Evolutionary conservation across 1,139 yeast species (phyloP), one percentile per base, ranked within the genome.

Genomic region (Lodderomyces jiufengensis): DNA sequence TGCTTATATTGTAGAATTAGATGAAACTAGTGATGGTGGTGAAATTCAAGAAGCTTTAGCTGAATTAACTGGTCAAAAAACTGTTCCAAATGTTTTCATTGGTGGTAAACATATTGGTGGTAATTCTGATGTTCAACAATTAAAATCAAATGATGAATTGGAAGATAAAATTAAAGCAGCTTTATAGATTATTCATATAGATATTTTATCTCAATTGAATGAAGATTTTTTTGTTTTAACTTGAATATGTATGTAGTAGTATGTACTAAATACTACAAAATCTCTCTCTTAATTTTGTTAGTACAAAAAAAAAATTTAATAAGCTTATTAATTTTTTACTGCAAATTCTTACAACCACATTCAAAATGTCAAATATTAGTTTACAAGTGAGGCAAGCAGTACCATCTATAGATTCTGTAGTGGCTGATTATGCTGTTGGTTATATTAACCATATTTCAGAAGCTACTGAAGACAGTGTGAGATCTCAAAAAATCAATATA

Each of bases 71-170:
- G 95, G 96, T 44, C 97, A 92, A 69, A 73, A 78, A 50, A 87
- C 97, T 27, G 97, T 92, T 41, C 98, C 98, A 45, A 90, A 84
- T 61, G 76, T 92, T 47, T 88, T 83, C 65, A 88, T 92, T 57
- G 80, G 74, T 35, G 96, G 95, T 41, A 73, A 86, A 63, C 96
- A 87, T 66, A 78, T 92, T 52, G 98, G 98, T 44, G 98, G 98
- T 42, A 85, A 87, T 74, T 81, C 90, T 34, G 95, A 84, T 50
- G 70, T 90, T 44, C 95, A 86, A 64, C 66, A 70, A 31, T 70
- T 80, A 58, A 68, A 70, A 29, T 54, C 64, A 9, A 38, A 48
- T 31, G 69, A 53, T 39, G 48, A 60, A 45, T 65, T 66, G 49
- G 66, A 49, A 35, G 42, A 52, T 24, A 63, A 63, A 52, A 57